A percentile compares a stretch with the other conserved stretches of the same genome.
Conservation (phyloP, 768 basidiomycete species). For the Agrocybe praecox region DNA sequence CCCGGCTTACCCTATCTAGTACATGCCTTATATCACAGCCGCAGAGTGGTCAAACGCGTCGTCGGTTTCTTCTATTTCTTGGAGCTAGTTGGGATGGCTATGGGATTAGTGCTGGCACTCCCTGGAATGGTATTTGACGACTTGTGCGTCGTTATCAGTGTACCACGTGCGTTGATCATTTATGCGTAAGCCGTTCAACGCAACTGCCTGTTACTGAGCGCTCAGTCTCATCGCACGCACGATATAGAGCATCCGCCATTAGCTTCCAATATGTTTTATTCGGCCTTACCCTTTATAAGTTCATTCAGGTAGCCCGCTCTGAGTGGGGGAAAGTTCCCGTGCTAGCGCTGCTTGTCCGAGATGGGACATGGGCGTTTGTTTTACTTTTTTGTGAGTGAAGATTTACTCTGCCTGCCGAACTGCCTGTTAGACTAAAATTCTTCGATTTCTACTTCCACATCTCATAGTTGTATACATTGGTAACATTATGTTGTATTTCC, state of each 20-base stretch:
- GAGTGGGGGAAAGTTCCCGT: conserved; percentile 44
- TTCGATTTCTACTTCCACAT: too few species aligned
- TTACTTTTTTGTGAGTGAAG: conserved; percentile 36
- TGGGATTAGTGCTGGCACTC: conserved; percentile 27
- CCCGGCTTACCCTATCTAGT: conserved; percentile 28
- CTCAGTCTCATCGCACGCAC: neutral
- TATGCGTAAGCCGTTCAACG: conserved; percentile 29
- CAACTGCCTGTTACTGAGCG: neutral
- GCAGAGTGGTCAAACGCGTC: conserved; percentile 21
- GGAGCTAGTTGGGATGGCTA: conserved; percentile 31
- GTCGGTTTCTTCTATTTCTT: conserved; percentile 26
- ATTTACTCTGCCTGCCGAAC: too few species aligned
- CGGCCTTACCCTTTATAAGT: conserved; percentile 35
- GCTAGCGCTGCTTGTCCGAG: conserved; percentile 40
- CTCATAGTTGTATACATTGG: too few species aligned
- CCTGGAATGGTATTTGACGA: conserved; percentile 33
- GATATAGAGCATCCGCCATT: conserved; percentile 25
- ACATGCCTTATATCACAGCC: conserved; percentile 40
- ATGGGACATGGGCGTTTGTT: conserved; percentile 45
- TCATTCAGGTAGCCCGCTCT: conserved; percentile 26
- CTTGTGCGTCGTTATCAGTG: conserved; percentile 27
- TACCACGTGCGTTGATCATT: conserved; percentile 28
- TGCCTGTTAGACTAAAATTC: too few species aligned
- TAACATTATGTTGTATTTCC: too few species aligned
- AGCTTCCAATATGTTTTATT: conserved; percentile 44